A percentile compares a stretch with the other conserved stretches of the same genome.
These are phyloP conservation scores for Holtermanniella nyarrowii DNA, from an alignment of 768 basidiomycete species.

Conservation along the genomic window DNA sequence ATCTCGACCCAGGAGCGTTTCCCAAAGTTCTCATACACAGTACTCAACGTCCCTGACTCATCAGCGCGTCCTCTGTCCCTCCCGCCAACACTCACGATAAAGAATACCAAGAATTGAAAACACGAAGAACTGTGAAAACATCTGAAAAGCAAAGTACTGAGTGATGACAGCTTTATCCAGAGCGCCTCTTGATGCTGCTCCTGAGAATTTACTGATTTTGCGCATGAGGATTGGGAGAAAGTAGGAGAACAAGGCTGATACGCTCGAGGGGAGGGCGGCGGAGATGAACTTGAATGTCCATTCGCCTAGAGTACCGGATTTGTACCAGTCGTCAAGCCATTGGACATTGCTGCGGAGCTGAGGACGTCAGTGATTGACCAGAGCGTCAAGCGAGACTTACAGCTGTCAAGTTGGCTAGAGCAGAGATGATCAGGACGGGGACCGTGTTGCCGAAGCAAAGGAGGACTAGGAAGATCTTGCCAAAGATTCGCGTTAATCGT, in stretches of 20 bases:
- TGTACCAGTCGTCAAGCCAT: constrained; percentile 9
- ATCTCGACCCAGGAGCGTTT: constrained; percentile 12
- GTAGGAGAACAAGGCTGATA: constrained; percentile 22
- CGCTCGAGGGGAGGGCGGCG: constrained; percentile 18
- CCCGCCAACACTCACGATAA: background rate
- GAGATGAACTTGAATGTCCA: constrained; percentile 18
- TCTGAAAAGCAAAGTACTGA: constrained; percentile 24
- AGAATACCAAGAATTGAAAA: background rate
- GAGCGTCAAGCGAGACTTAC: constrained; percentile 10
- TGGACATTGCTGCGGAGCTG: constrained; percentile 9
- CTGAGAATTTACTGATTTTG: constrained; percentile 20
- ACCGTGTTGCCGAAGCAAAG: constrained; percentile 26
- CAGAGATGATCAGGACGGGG: constrained; percentile 24
- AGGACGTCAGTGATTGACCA: background rate
- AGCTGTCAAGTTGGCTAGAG: constrained; percentile 21
- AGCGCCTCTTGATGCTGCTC: constrained; percentile 22
- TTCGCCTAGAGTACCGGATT: constrained; percentile 13
- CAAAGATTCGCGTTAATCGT: constrained; percentile 9
- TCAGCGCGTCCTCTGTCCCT: background rate
- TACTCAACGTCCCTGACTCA: background rate
- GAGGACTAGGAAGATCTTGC: constrained; percentile 10
- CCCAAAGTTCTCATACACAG: constrained; percentile 15
- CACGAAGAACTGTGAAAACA: constrained; percentile 8
- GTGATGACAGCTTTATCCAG: constrained; percentile 26
- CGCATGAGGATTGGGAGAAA: constrained; percentile 26